These are phyloP conservation scores for Fagopyrum homotropicum DNA, from an alignment of 148 eudicot species.

Conservation along the genomic window DNA sequence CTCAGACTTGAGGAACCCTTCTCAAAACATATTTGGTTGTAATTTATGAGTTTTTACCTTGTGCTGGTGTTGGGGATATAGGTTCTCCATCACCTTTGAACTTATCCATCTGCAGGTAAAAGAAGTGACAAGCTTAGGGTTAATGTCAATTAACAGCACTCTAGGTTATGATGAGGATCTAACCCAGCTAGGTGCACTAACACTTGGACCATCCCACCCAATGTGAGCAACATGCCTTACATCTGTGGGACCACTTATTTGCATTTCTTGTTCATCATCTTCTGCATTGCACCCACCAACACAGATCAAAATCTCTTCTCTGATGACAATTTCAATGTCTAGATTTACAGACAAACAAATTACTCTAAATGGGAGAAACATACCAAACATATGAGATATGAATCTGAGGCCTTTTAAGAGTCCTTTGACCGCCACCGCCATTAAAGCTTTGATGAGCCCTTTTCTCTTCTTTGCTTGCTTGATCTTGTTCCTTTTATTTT, in stretches of 20 bases:
- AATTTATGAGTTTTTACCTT: neutral
- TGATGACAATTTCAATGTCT: neutral
- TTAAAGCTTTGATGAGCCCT: neutral
- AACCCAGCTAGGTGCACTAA: constrained; percentile 71
- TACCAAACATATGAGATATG: constrained; percentile 12
- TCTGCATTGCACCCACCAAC: constrained; percentile 27
- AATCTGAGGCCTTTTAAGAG: constrained; percentile 10
- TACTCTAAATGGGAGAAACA: neutral
- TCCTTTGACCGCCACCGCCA: constrained; percentile 14
- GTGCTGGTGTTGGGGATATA: neutral
- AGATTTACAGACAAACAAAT: neutral
- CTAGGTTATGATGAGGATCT: constrained; percentile 10
- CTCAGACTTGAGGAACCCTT: no score
- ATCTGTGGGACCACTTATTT: constrained; percentile 81
- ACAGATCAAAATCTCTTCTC: neutral
- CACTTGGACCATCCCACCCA: constrained; percentile 73
- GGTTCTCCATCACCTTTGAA: constrained; percentile 9
- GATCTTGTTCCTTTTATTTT: neutral
- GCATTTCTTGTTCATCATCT: constrained; percentile 63
- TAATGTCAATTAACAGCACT: neutral
- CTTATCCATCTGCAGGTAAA: constrained; percentile 12
- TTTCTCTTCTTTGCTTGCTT: neutral
- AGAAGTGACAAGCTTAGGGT: neutral
- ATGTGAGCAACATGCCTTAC: constrained; percentile 94
- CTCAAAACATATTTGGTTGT: neutral